A percentile compares a stretch with the other conserved stretches of the same genome.
Evolutionary conservation across 2,329 filamentous ascomycete genomes (phyloP).

Genomic region (Pseudomassariella vexata): DNA sequence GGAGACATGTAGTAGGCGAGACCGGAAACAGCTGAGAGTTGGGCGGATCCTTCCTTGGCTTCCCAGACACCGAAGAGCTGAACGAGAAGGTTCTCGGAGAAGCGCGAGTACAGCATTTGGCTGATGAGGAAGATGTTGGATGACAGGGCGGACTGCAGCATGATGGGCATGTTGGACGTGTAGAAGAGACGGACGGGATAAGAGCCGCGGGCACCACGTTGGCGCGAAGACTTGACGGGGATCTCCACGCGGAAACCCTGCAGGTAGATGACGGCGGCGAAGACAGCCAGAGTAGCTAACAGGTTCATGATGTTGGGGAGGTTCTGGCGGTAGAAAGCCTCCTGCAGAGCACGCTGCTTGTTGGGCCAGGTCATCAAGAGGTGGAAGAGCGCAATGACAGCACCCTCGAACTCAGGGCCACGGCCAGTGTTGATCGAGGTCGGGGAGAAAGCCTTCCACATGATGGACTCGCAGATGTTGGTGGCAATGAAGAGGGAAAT

Average conservation of each 20-base stretch:
- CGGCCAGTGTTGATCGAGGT: conserved; percentile 99
- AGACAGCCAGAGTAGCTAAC: conserved; percentile 85
- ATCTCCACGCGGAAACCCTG: conserved; percentile 99
- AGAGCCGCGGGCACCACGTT: conserved; percentile 95
- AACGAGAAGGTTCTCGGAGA: conserved; percentile 97
- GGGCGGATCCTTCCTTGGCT: conserved; percentile 89
- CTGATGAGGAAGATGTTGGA: conserved; percentile 99
- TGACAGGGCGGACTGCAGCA: conserved; percentile 96
- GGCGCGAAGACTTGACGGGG: conserved; percentile 97
- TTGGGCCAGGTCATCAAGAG: conserved; percentile 97
- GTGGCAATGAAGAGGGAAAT: conserved; percentile 99
- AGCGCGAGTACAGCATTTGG: conserved; percentile 98
- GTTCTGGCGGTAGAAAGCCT: conserved; percentile 99
- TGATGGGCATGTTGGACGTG: conserved; percentile 99
- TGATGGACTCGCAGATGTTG: conserved; percentile 99
- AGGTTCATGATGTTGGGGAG: conserved; percentile 99
- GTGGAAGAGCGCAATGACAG: conserved; percentile 96
- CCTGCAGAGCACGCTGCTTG: conserved; percentile 96
- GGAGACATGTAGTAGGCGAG: conserved; percentile 99
- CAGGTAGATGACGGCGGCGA: conserved; percentile 97
- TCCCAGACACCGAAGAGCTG: conserved; percentile 98
- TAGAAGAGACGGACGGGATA: conserved; percentile 99
- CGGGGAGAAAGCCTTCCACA: conserved; percentile 99
- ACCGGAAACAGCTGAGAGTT: conserved; percentile 89
- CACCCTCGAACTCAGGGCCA: conserved; percentile 98